Percentiles rank a stretch among this genome's conserved stretches.
These are phyloP conservation scores for Diaporthe eres DNA, from an alignment of 2,329 filamentous ascomycete species.

Conservation along the genomic window DNA sequence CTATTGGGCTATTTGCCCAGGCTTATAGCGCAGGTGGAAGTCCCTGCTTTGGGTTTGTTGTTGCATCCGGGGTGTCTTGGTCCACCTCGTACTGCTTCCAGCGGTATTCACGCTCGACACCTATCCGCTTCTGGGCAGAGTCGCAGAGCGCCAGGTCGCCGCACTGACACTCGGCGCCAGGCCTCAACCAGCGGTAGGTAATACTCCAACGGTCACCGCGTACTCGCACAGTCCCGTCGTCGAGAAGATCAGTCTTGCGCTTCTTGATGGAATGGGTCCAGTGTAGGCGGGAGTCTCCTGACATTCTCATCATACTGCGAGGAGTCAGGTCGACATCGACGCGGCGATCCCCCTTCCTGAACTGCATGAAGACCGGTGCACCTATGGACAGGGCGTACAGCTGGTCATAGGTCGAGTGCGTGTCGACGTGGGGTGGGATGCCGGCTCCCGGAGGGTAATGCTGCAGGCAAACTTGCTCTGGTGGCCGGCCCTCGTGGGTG, in stretches of 20 bases:
- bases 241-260: constrained; percentile 59
- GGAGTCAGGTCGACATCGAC: constrained; percentile 63
- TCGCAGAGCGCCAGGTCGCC: constrained; percentile 65
- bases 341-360: constrained; percentile 50
- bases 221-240: constrained; percentile 55
- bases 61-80: neutral
- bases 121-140: constrained; percentile 61
- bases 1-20: neutral
- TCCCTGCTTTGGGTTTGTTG: neutral
- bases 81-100: constrained; percentile 55
- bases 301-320: constrained; percentile 66
- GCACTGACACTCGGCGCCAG: constrained; percentile 63
- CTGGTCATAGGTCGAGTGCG: constrained; percentile 64
- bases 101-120: constrained; percentile 65
- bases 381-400: constrained; percentile 62
- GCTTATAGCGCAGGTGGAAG: neutral
- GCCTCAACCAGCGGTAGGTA: constrained; percentile 67
- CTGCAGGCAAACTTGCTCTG: constrained; percentile 72
- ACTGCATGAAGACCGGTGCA: constrained; percentile 60
- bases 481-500: constrained; percentile 57
- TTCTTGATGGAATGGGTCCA: constrained; percentile 55
- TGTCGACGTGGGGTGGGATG: constrained; percentile 74
- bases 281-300: constrained; percentile 63
- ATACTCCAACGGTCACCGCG: constrained; percentile 66
- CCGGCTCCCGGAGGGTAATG: constrained; percentile 72